phyloP scores from a whole-genome alignment of 495 filamentous ascomycete genomes.

The Aspergillus olivimuriae region DNA sequence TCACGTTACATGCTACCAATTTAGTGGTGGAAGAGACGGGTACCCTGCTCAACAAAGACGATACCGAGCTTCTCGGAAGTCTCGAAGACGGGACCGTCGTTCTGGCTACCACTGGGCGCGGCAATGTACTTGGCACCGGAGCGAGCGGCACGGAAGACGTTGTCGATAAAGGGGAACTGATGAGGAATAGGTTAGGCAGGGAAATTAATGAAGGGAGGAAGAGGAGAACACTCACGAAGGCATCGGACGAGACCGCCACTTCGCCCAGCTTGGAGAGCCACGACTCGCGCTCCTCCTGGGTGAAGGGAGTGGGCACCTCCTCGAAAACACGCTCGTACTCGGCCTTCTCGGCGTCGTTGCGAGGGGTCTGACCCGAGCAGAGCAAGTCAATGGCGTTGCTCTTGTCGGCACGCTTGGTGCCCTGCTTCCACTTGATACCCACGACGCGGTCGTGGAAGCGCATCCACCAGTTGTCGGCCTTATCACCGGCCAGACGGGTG shows the following conservation, averaged over 20 bases:
- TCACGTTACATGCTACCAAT: neutral
- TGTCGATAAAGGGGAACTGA: conserved; percentile 96
- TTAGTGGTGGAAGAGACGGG: conserved; percentile 86
- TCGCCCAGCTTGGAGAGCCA: conserved; percentile 77
- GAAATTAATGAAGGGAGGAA: neutral
- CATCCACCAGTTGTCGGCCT: conserved; percentile 99
- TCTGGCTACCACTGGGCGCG: conserved; percentile 88
- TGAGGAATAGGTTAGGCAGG: neutral
- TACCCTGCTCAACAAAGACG: conserved; percentile 82
- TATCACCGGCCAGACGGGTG: conserved; percentile 95
- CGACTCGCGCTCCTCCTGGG: conserved; percentile 70
- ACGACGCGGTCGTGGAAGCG: conserved; percentile 87
- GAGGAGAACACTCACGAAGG: conserved; percentile 65
- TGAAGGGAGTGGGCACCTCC: conserved; percentile 79
- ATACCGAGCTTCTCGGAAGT: conserved; percentile 92
- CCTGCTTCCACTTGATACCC: conserved; percentile 91
- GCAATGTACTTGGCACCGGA: conserved; percentile 95
- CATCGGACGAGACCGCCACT: conserved; percentile 85
- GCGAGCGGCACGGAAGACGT: conserved; percentile 81
- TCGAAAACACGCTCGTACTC: conserved; percentile 87
- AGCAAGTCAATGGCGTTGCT: conserved; percentile 96
- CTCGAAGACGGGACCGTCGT: conserved; percentile 80
- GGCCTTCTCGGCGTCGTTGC: conserved; percentile 68
- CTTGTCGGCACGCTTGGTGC: conserved; percentile 92
- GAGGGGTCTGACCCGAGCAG: conserved; percentile 80